Conservation (phyloP, 805 yeast genomes). For the Ogataea ganodermae region DNA sequence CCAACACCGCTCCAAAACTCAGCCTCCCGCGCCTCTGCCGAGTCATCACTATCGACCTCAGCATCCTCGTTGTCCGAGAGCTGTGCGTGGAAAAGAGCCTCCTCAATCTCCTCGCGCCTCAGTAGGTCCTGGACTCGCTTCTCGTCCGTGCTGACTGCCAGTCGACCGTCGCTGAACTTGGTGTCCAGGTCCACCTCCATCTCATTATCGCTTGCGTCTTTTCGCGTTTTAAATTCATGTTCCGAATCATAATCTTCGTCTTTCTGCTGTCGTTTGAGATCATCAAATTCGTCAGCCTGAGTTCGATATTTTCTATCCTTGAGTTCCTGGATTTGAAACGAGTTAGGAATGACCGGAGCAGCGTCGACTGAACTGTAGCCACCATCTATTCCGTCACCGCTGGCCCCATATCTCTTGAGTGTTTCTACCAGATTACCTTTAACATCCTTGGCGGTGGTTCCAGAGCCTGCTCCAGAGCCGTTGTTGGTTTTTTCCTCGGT, state of each 20-base stretch:
- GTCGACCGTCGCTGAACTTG: constrained; percentile 28
- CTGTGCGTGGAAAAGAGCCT: constrained; percentile 36
- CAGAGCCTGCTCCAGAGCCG: background rate
- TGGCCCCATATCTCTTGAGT: background rate
- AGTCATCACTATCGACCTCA: constrained; percentile 2
- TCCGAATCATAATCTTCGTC: constrained; percentile 27
- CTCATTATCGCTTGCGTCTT: constrained; percentile 13
- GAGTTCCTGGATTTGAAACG: constrained; percentile 21
- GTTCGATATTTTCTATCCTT: constrained; percentile 25
- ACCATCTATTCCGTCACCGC: too few species aligned
- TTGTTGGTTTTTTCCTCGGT: too few species aligned
- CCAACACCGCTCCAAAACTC: constrained; percentile 3
- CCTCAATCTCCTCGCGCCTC: constrained; percentile 36
- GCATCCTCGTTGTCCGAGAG: constrained; percentile 20
- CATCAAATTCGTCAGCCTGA: constrained; percentile 14
- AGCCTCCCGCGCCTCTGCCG: background rate
- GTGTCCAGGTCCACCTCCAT: constrained; percentile 27
- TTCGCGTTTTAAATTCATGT: constrained; percentile 13
- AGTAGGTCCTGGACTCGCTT: constrained; percentile 27
- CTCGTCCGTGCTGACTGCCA: constrained; percentile 35
- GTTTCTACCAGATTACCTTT: background rate
- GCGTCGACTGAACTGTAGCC: constrained; percentile 4
- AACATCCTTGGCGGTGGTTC: too few species aligned
- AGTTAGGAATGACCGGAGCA: constrained; percentile 20
- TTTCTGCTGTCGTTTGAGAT: constrained; percentile 19